Percentiles rank a stretch among this genome's conserved stretches.
Conservation (phyloP, 768 basidiomycete genomes). For the Phylloporus sp. region DNA sequence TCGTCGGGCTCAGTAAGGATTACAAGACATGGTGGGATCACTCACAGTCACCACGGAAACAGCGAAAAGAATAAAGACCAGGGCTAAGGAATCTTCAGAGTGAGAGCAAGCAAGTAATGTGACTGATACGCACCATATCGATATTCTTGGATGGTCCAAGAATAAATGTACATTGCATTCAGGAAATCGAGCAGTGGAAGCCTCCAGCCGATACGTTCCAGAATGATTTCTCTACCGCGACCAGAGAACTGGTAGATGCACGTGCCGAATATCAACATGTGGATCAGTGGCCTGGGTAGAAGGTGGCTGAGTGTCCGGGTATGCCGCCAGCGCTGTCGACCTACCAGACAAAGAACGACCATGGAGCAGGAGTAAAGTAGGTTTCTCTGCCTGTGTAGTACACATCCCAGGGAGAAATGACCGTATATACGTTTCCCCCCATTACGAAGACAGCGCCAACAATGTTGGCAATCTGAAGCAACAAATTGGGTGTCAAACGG, state of each 20-base stretch:
- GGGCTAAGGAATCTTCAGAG: constrained; percentile 25
- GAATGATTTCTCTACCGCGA: constrained; percentile 49
- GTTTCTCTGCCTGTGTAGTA: constrained; percentile 52
- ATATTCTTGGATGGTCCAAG: constrained; percentile 53
- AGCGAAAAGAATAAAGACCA: constrained; percentile 39
- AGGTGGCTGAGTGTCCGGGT: background rate
- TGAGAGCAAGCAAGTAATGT: background rate
- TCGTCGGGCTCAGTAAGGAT: background rate
- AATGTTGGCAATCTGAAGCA: constrained; percentile 46
- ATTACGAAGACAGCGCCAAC: constrained; percentile 51
- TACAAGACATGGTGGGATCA: background rate
- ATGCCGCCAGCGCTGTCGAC: constrained; percentile 8
- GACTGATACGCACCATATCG: constrained; percentile 31
- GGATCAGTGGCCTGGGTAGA: constrained; percentile 48
- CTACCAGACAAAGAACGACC: constrained; percentile 59
- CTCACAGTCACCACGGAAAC: constrained; percentile 50
- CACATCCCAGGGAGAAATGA: constrained; percentile 48
- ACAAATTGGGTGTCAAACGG: constrained; percentile 4
- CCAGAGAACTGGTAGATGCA: constrained; percentile 58
- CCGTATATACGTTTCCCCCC: constrained; percentile 56
- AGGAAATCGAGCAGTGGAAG: constrained; percentile 59
- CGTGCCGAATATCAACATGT: constrained; percentile 60
- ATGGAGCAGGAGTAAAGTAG: constrained; percentile 62
- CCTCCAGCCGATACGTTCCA: constrained; percentile 63
- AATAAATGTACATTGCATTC: constrained; percentile 60